Percentiles rank a stretch among this genome's conserved stretches.
phyloP scores from a whole-genome alignment of 345 rosid species.

The Anastatica hierochuntica region DNA sequence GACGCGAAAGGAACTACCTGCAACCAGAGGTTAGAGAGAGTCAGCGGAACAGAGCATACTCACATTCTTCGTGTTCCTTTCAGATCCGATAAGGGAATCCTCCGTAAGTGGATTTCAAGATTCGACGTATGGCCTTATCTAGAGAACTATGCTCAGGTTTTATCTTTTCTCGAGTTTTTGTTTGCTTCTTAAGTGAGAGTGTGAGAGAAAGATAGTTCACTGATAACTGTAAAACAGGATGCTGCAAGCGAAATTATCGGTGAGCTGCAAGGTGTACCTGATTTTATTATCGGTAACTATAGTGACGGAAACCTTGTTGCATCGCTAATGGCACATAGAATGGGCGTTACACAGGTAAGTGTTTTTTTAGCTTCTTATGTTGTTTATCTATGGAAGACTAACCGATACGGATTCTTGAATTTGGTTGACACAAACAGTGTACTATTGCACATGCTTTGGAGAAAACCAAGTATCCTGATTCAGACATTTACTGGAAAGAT shows the following conservation, averaged over 20 bases:
- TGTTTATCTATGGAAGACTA: too few relatives aligned
- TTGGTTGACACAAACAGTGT: conserved; percentile 47
- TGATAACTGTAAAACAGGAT: conserved; percentile 37
- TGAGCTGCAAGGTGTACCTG: conserved; percentile 80
- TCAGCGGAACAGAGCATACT: conserved; percentile 78
- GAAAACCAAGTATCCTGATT: conserved; percentile 98
- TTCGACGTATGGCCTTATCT: conserved; percentile 98
- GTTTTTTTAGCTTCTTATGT: too few relatives aligned
- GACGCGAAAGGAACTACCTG: conserved; percentile 92
- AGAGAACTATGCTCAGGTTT: conserved; percentile 84
- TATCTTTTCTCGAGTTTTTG: background rate
- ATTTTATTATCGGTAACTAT: conserved; percentile 91
- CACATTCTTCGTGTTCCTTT: conserved; percentile 86
- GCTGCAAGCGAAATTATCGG: conserved; percentile 81
- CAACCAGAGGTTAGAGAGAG: conserved; percentile 90
- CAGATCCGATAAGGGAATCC: conserved; percentile 80
- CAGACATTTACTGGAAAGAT: conserved; percentile 95
- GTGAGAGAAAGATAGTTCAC: background rate
- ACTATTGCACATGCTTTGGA: conserved; percentile 98
- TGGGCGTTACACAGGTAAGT: conserved; percentile 88
- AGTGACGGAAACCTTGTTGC: conserved; percentile 99
- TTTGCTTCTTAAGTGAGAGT: background rate
- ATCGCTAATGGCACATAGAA: conserved; percentile 74
- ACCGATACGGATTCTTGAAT: background rate
- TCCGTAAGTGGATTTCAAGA: conserved; percentile 93